Evolutionary conservation across 2,329 filamentous ascomycete species (phyloP).

Genomic region (Emydomyces testavorans): DNA sequence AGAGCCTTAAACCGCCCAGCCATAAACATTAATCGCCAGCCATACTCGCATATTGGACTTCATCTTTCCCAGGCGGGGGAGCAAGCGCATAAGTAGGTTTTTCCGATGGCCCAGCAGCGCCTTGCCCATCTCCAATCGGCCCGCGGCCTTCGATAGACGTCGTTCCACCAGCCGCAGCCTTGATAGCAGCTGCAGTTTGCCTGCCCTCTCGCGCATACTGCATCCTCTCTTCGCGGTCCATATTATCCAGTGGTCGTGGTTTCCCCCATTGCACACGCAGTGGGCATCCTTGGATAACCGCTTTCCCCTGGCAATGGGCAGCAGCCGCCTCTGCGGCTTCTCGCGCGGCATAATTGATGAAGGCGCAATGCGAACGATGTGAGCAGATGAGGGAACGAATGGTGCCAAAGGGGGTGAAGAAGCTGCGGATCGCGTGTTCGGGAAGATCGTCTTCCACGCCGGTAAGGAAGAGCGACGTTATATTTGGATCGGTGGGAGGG

Average conservation of each 20-base stretch:
- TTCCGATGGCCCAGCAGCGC: constrained; percentile 27
- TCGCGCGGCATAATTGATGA: constrained; percentile 83
- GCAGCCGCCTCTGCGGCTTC: constrained; percentile 79
- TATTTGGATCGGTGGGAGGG: constrained; percentile 70
- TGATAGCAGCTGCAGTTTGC: constrained; percentile 43
- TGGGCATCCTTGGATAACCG: constrained; percentile 82
- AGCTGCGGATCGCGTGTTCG: constrained; percentile 79
- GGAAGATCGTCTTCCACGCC: constrained; percentile 93
- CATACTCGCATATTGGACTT: constrained; percentile 75
- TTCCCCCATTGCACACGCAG: constrained; percentile 84
- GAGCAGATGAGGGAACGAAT: constrained; percentile 90
- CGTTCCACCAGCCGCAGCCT: constrained; percentile 20
- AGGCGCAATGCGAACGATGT: constrained; percentile 93
- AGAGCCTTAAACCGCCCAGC: background rate
- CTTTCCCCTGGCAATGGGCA: constrained; percentile 70
- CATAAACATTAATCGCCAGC: constrained; percentile 55
- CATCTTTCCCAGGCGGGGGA: constrained; percentile 65
- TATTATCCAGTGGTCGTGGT: constrained; percentile 79
- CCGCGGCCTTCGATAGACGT: constrained; percentile 16
- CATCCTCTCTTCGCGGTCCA: constrained; percentile 75
- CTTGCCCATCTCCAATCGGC: background rate
- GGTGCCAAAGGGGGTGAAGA: constrained; percentile 80
- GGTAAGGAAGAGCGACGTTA: constrained; percentile 89
- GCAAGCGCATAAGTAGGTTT: constrained; percentile 45
- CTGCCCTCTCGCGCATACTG: constrained; percentile 71